Base-by-base conservation (phyloP, 768 basidiomycete species). In the Dendrothele bispora region DNA sequence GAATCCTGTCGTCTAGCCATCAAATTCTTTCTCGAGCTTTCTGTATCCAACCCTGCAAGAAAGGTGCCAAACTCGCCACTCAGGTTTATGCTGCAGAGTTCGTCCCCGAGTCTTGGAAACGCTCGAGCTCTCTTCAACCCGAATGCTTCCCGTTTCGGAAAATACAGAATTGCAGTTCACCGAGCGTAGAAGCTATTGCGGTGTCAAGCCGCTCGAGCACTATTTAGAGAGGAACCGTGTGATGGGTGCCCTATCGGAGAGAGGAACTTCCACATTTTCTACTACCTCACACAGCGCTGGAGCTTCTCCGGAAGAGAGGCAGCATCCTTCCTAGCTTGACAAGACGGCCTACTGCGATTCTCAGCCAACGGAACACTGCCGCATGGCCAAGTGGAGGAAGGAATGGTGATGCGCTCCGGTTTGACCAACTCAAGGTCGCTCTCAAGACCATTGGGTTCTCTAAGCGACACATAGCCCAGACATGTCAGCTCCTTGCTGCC, bases 141-240 rank as follows among this genome's bases (percentile, higher is more conserved):
- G 39, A 97, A 95, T 60, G 95, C 95, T 11, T 97, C 95, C 26
- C 86, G 92, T 38, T 97, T 95, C 62, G 95, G 95, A 46, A 94
- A 95, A 65, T 99, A 97, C 94, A 38, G 95, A 99, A 61, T 79
- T 99, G 1, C 95, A 98, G 67, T 98, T 98, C 71, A 90, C 81
- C 43, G 94, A 98, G 26, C 86, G 88, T 18, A 95, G 94, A 6
- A 79, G 94, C 4, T 69, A 98, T 0, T 84, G 76, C 39, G 95
- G 95, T 51, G 73, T 92, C 63, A 98, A 98, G 67, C 94, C 92
- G 0, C 83, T 98, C 53, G 93, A 98, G 61, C 98, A 99, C 70
- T 95, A 95, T 68, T 79, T 98, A 43, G 92, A 97, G 65, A 77
- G 90, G 45, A 90, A 85, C 55, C 83, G 93, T 8, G 92, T 97